Percentiles rank a stretch among this genome's conserved stretches.
Evolutionary conservation across 2,329 filamentous ascomycete genomes (phyloP).

Genomic region (Juglanconis juglandina): DNA sequence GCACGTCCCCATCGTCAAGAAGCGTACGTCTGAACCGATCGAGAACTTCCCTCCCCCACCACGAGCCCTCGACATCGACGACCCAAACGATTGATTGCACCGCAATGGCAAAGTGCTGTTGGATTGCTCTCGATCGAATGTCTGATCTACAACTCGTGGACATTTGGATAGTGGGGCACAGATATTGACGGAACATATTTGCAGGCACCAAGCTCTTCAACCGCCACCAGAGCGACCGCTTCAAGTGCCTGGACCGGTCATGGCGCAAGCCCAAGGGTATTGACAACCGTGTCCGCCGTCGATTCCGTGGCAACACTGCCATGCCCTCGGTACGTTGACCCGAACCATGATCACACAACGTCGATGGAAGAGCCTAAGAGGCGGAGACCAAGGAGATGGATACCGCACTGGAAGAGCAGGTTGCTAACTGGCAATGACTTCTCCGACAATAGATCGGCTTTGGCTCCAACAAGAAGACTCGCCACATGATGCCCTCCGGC

Average conservation of each 20-base stretch:
- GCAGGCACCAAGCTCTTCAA: slow-evolving; percentile 90
- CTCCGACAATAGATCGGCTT: slow-evolving; percentile 75
- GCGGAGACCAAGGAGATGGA: background rate
- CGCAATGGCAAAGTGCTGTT: background rate
- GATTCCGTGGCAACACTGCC: slow-evolving; percentile 90
- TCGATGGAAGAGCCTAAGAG: background rate
- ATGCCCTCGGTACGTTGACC: slow-evolving; percentile 89
- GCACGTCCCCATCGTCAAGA: slow-evolving; percentile 99
- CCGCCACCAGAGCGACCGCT: slow-evolving; percentile 96
- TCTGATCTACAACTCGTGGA: slow-evolving; percentile 1
- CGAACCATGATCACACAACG: background rate
- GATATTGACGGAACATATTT: slow-evolving; percentile 38
- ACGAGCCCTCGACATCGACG: slow-evolving; percentile 4
- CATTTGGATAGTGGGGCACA: slow-evolving; percentile 15
- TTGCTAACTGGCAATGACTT: slow-evolving; percentile 7
- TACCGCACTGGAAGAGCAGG: background rate
- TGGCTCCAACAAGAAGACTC: slow-evolving; percentile 99
- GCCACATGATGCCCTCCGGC: slow-evolving; percentile 97
- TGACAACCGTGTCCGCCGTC: slow-evolving; percentile 94
- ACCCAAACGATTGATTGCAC: slow-evolving; percentile 2
- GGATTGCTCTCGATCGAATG: slow-evolving; percentile 10
- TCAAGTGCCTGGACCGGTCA: slow-evolving; percentile 83
- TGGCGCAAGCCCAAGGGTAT: slow-evolving; percentile 99
- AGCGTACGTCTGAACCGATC: slow-evolving; percentile 70
- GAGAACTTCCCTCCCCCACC: slow-evolving; percentile 14